Percentiles rank a stretch among this genome's conserved stretches.
These are phyloP conservation scores for Penicillium simplicissimum DNA, from an alignment of 495 filamentous ascomycete species.

Conservation along the genomic window DNA sequence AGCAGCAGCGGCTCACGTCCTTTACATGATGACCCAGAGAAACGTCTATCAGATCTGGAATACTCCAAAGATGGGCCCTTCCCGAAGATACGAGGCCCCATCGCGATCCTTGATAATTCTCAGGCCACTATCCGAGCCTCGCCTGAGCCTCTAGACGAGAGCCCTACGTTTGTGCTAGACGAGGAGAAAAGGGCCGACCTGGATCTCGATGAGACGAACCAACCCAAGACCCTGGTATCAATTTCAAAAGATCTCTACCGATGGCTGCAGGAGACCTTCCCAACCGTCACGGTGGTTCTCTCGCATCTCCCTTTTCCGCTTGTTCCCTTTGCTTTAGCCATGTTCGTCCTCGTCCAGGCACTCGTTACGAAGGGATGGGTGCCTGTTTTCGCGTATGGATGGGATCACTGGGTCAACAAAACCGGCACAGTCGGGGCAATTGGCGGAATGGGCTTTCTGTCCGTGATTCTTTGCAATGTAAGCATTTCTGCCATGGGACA, in stretches of 20 bases:
- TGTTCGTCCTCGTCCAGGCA: conserved; percentile 69
- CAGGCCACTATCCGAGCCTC: conserved; percentile 8
- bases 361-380: conserved; percentile 70
- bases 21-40: not conserved
- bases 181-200: conserved; percentile 14
- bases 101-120: not conserved
- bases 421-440: conserved; percentile 64
- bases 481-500: conserved; percentile 29
- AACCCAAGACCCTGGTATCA: conserved; percentile 49
- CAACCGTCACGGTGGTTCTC: conserved; percentile 60
- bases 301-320: conserved; percentile 61
- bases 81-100: conserved; percentile 3
- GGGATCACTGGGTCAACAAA: conserved; percentile 65
- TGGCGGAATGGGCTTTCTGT: conserved; percentile 67
- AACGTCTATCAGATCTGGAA: conserved; percentile 13
- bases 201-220: not conserved
- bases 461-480: conserved; percentile 67
- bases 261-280: conserved; percentile 66
- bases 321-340: conserved; percentile 63
- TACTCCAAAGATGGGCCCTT: conserved; percentile 1
- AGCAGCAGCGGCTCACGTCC: not conserved
- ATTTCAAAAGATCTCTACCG: conserved; percentile 38
- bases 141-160: conserved; percentile 8
- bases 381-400: conserved; percentile 63
- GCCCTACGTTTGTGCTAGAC: conserved; percentile 9